phyloP scores from a whole-genome alignment of 2,329 filamentous ascomycete species.

The Microcera coccophila region DNA sequence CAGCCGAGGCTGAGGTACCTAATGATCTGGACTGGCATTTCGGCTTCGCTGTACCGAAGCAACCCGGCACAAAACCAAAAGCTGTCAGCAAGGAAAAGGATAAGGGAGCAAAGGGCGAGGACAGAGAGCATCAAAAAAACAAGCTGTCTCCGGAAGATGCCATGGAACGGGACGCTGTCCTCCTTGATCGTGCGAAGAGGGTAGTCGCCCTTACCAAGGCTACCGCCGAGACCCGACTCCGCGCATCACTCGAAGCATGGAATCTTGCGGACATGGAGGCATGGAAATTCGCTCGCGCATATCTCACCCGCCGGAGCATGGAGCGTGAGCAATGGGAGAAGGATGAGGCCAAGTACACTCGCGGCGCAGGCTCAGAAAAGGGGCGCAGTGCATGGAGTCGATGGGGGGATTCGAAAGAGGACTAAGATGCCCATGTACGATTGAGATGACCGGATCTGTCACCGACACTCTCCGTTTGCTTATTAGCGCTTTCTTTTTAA shows the following conservation, averaged over 20 bases:
- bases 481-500: too few relatives aligned
- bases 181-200: slow-evolving; percentile 48
- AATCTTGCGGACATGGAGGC: slow-evolving; percentile 71
- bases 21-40: slow-evolving; percentile 84
- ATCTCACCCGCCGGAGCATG: slow-evolving; percentile 56
- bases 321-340: slow-evolving; percentile 68
- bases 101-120: slow-evolving; percentile 8
- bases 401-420: slow-evolving; percentile 31
- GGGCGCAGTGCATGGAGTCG: slow-evolving; percentile 36
- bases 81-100: slow-evolving; percentile 10
- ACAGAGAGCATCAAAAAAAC: slow-evolving; percentile 34
- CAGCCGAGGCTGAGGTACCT: slow-evolving; percentile 61
- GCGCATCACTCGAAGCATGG: slow-evolving; percentile 59
- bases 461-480: too few relatives aligned
- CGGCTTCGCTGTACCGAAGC: slow-evolving; percentile 72
- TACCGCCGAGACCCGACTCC: slow-evolving; percentile 43
- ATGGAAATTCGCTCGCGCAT: slow-evolving; percentile 71
- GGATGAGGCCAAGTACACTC: slow-evolving; percentile 61
- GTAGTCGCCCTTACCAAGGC: slow-evolving; percentile 48
- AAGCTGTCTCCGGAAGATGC: slow-evolving; percentile 46
- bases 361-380: slow-evolving; percentile 54
- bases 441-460: too few relatives aligned
- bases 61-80: slow-evolving; percentile 36
- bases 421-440: too few relatives aligned
- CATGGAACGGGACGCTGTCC: slow-evolving; percentile 49